These are phyloP conservation scores for Jimgerdemannia lactiflua DNA, from an alignment of 192 early-diverging fungal species.

Conservation along the genomic window DNA sequence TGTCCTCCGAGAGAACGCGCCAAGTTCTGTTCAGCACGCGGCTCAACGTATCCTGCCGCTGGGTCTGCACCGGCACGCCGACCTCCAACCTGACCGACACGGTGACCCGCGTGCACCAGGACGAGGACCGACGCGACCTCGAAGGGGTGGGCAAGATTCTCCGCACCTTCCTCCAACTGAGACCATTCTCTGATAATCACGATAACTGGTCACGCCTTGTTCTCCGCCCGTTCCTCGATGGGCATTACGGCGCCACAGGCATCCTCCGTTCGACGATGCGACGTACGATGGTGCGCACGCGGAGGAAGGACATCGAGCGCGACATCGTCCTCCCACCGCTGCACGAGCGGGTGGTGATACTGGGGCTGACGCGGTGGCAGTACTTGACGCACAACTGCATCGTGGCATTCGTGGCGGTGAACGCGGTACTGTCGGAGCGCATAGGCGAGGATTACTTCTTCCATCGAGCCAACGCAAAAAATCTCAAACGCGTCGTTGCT, in stretches of 20 bases:
- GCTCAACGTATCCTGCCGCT: conserved; percentile 54
- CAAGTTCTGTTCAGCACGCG: conserved; percentile 51
- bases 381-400: conserved; percentile 52
- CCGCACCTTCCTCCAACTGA: conserved; percentile 55
- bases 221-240: conserved; percentile 50
- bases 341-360: conserved; percentile 36
- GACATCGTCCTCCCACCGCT: conserved; percentile 69
- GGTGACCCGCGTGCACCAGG: neutral
- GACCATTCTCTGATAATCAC: conserved; percentile 53
- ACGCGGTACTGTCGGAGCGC: conserved; percentile 67
- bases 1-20: conserved; percentile 48
- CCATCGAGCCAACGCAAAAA: conserved; percentile 53
- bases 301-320: conserved; percentile 42
- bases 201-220: conserved; percentile 48
- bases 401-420: conserved; percentile 65
- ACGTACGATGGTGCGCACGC: conserved; percentile 73
- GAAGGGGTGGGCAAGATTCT: conserved; percentile 55
- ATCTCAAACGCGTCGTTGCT: conserved; percentile 53
- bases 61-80: conserved; percentile 77
- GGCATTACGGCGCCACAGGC: conserved; percentile 38
- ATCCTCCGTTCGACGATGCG: conserved; percentile 59
- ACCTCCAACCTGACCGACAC: conserved; percentile 61
- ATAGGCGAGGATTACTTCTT: conserved; percentile 74
- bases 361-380: conserved; percentile 49
- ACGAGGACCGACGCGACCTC: conserved; percentile 23